Base-by-base conservation (phyloP, 345 rosid genomes). In the Hibiscus trionum region DNA sequence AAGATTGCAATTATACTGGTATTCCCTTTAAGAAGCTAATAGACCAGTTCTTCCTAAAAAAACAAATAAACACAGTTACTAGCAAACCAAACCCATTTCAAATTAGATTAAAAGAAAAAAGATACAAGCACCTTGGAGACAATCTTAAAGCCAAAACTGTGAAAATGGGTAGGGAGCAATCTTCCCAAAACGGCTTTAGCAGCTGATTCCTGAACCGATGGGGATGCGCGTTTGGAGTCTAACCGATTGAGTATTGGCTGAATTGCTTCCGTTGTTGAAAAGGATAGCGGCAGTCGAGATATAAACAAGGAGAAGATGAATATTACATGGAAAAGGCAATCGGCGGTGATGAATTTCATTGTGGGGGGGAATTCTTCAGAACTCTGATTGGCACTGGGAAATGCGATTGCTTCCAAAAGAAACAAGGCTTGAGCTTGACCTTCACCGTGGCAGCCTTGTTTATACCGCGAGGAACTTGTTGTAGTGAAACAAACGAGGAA, bases 121-220 rank as follows among this genome's bases (percentile, higher is more conserved):
- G n/a, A 15, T 0, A 16, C 19, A 9, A 27, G 27, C 6, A 88
- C 98, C 95, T 88, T 86, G 77, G 97, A 72, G 67, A 88, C 79
- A 59, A 94, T 88, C 73, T 74, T 72, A 85, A 94, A 86, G n/a
- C 77, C 75, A 77, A 94, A 94, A 71, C 95, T 80, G 61, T 73
- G 81, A 4, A 76, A 3, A 77, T 91, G 91, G 62, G 88, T 65
- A 19, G 95, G 93, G 72, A 94, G 85, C 82, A 94, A 80, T 84
- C 98, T 83, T 56, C 76, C 74, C 70, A 94, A 75, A 4, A 94
- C 81, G 79, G 83, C 90, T 72, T 75, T 75, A 11, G 91, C 92
- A n/a, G 98, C 95, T 47, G 89, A 83, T 78, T 80, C 85, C 79
- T 94, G 98, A 68, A 80, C 80, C 15, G 88, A 80, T 1, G 93